phyloP scores from a whole-genome alignment of 2,329 filamentous ascomycete genomes.

The Verticillium albo-atrum region DNA sequence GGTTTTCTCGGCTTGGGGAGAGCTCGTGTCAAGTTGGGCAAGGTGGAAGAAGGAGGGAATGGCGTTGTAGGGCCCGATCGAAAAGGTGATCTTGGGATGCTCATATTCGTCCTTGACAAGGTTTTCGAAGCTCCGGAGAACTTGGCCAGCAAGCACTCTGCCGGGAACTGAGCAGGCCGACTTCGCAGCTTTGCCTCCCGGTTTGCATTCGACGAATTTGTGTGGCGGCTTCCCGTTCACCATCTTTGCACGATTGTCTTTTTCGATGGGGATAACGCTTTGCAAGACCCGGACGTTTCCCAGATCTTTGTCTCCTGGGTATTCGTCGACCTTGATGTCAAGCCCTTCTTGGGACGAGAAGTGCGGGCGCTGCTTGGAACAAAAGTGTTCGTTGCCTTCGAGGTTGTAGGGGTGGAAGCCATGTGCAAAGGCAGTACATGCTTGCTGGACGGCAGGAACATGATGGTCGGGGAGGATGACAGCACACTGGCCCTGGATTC shows the following conservation, averaged over 20 bases:
- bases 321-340: background rate
- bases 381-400: background rate
- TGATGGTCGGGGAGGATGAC: background rate
- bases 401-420: background rate
- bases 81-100: background rate
- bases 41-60: background rate
- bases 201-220: background rate
- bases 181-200: background rate
- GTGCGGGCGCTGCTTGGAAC: background rate
- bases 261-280: background rate
- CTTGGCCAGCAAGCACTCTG: background rate
- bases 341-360: background rate
- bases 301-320: background rate
- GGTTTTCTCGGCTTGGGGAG: background rate
- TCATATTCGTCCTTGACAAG: background rate
- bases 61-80: background rate
- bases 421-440: background rate
- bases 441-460: background rate
- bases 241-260: background rate
- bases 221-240: background rate
- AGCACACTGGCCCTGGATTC: background rate
- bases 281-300: background rate
- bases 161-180: background rate
- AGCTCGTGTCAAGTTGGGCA: background rate
- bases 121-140: background rate